These are phyloP conservation scores for Neofusicoccum laricinum DNA, from an alignment of 2,329 filamentous ascomycete genomes.

Conservation along the genomic window DNA sequence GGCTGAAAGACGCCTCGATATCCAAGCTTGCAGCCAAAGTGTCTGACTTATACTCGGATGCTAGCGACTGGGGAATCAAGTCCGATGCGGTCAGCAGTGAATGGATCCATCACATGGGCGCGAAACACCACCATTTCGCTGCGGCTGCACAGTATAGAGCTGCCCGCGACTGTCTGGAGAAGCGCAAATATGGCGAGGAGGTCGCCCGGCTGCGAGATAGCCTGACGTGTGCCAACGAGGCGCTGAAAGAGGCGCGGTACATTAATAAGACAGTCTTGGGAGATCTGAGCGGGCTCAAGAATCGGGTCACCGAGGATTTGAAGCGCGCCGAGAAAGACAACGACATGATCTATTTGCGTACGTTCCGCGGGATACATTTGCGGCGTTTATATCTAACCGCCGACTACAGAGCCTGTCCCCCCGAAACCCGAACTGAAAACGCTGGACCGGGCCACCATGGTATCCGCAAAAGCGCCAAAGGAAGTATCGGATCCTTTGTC, in stretches of 20 bases:
- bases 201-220: slow-evolving; percentile 82
- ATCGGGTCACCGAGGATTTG: slow-evolving; percentile 77
- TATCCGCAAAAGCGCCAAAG: slow-evolving; percentile 70
- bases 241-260: slow-evolving; percentile 78
- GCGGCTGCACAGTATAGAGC: slow-evolving; percentile 92
- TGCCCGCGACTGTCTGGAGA: slow-evolving; percentile 87
- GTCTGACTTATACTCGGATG: slow-evolving; percentile 82
- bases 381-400: not conserved
- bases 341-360: slow-evolving; percentile 86
- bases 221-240: slow-evolving; percentile 77
- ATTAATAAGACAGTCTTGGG: slow-evolving; percentile 77
- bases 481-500: slow-evolving; percentile 79
- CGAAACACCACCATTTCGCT: slow-evolving; percentile 96
- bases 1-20: slow-evolving; percentile 87
- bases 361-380: slow-evolving; percentile 24
- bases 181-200: slow-evolving; percentile 92
- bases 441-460: slow-evolving; percentile 87
- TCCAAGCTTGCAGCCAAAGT: slow-evolving; percentile 88
- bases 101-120: slow-evolving; percentile 97
- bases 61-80: slow-evolving; percentile 81
- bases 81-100: slow-evolving; percentile 87
- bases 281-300: slow-evolving; percentile 81
- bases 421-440: slow-evolving; percentile 83
- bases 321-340: slow-evolving; percentile 96
- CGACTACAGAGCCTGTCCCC: slow-evolving; percentile 64